Evolutionary conservation across 495 filamentous ascomycete genomes (phyloP), one percentile per base, ranked within the genome.

Genomic region (Hapsidospora chrysogenum): DNA sequence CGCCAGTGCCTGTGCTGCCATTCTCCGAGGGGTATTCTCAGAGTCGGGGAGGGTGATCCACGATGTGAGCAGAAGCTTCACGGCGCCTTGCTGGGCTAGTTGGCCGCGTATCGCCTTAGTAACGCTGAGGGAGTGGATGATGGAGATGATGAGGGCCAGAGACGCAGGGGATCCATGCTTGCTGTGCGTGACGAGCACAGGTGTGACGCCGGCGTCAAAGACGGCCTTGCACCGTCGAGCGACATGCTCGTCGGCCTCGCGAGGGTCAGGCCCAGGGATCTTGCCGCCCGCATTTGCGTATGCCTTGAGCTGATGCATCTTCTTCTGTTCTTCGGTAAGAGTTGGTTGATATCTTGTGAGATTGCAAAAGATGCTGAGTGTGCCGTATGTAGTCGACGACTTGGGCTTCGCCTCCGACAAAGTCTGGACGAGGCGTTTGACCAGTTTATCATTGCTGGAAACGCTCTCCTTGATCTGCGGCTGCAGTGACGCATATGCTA

Each of bases 251-350:
- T 92, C 74, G 33, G 78, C 67, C 40, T 82, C 77, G 3, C 85
- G 60, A 4, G 72, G 67, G 48, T 89, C 76, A 1, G 71, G 60
- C 15, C 72, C 57, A 2, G 61, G 41, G 8, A 71, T 50, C 19
- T 74, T 67, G 37, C 76, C 74, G 4, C 73, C 72, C 7, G 84
- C 77, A 46, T 92, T 82, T 15, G 89, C 86, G 47, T 95, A 96
- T 2, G 84, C 77, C 57, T 92, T 95, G 18, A 96, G 70, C 46
- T 99, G 77, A 2, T 67, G 65, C 51, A 99, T 78, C 38, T 79
- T 78, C 59, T 86, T 89, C 50, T 95, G 78, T 49, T 96, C 89
- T 45, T 94, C 87, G 9, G 84, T 76, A 14, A 83, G 60, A n/a
- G 58, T 54, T 10, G 85, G 85, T 29, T 72, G 68, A 46, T 92